A percentile compares a stretch with the other conserved stretches of the same genome.
phyloP scores from a whole-genome alignment of 306 rosid species.

The Vigna hirtella region DNA sequence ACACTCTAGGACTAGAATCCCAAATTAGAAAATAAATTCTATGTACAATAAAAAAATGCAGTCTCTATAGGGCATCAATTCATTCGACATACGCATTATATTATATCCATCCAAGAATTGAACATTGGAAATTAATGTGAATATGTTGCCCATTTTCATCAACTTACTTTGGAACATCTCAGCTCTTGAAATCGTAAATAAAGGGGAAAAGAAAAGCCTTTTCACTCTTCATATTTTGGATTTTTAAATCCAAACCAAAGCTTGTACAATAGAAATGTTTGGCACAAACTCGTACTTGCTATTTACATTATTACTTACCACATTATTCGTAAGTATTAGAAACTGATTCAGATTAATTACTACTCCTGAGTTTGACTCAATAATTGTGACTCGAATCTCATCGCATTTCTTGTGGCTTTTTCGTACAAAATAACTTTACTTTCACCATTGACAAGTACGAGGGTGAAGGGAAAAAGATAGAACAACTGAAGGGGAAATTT shows the following conservation, averaged over 20 bases:
- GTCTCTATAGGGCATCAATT: conserved; percentile 1
- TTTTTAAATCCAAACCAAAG: not conserved
- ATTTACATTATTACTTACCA: not conserved
- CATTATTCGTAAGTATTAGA: not conserved
- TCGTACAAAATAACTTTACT: conserved; percentile 3
- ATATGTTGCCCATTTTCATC: conserved; percentile 4
- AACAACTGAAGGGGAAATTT: not conserved
- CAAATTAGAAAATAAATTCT: conserved; percentile 5
- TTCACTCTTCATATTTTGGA: not conserved
- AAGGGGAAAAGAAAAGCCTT: not conserved
- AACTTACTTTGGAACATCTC: not conserved
- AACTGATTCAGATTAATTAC: conserved; percentile 6
- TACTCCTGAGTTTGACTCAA: not conserved
- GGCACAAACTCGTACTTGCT: not conserved
- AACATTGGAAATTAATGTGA: conserved; percentile 5
- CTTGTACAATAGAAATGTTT: not conserved
- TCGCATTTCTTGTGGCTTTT: not conserved
- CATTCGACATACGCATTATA: not conserved
- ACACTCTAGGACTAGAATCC: not conserved
- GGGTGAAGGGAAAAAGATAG: not conserved
- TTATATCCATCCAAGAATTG: not conserved
- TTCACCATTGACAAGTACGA: conserved; percentile 19
- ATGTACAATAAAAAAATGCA: too few relatives aligned
- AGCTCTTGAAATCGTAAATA: not conserved
- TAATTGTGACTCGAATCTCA: not conserved